Conservation (phyloP, 2,329 filamentous ascomycete species). For the Monilinia laxa region DNA sequence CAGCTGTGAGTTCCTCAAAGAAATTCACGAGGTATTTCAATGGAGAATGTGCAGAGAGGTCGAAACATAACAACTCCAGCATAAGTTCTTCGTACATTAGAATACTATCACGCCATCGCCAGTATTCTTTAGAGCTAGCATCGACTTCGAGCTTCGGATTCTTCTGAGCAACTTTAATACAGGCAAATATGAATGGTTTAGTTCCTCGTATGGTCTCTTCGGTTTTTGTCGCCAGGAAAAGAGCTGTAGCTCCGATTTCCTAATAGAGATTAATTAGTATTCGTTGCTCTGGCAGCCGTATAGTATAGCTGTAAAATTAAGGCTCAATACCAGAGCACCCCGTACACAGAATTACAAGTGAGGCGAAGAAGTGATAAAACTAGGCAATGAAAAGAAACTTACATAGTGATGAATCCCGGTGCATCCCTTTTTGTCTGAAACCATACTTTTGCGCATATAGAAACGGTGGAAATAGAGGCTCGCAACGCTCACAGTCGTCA, state of each 20-base stretch:
- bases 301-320: not conserved
- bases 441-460: conserved; percentile 86
- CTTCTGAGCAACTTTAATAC: conserved; percentile 93
- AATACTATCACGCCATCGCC: conserved; percentile 95
- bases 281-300: not conserved
- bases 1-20: conserved; percentile 68
- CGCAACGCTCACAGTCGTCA: conserved; percentile 88
- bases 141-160: conserved; percentile 87
- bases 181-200: conserved; percentile 88
- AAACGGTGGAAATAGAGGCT: conserved; percentile 95
- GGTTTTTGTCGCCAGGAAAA: conserved; percentile 95
- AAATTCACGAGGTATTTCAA: conserved; percentile 83
- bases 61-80: conserved; percentile 89
- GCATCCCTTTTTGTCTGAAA: conserved; percentile 58
- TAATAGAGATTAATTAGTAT: conserved; percentile 39
- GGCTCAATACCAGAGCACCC: not conserved
- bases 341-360: conserved; percentile 15
- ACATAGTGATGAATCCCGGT: conserved; percentile 86
- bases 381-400: conserved; percentile 42
- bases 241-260: conserved; percentile 83
- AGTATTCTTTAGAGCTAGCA: conserved; percentile 97
- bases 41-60: conserved; percentile 85
- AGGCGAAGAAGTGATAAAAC: not conserved
- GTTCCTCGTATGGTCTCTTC: conserved; percentile 97
- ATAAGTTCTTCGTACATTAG: conserved; percentile 89